phyloP scores from a whole-genome alignment of 1,284 basidiomycete genomes.

The Chiua sp. region DNA sequence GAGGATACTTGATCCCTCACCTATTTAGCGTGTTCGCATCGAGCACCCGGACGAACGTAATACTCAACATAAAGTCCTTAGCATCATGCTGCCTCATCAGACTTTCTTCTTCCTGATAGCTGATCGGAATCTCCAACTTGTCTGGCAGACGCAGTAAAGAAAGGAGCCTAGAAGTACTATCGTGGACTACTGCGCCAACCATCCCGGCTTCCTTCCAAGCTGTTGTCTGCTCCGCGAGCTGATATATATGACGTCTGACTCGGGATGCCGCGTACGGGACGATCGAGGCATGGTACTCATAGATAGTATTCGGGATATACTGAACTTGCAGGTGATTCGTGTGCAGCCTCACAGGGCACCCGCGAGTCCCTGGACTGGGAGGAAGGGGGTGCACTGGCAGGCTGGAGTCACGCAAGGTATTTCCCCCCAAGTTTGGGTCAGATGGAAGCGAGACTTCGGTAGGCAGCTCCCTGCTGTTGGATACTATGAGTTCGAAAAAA shows the following conservation, averaged over 20 bases:
- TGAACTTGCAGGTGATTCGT: slow-evolving; percentile 77
- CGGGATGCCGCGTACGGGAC: slow-evolving; percentile 52
- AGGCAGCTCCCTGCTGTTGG: too few species aligned
- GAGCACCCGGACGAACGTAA: slow-evolving; percentile 58
- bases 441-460: too few species aligned
- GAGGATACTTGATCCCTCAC: slow-evolving; percentile 35
- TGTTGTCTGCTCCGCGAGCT: slow-evolving; percentile 61
- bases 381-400: too few species aligned
- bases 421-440: too few species aligned
- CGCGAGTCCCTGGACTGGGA: slow-evolving; percentile 47
- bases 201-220: slow-evolving; percentile 61
- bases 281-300: slow-evolving; percentile 69
- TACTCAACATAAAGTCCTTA: slow-evolving; percentile 62
- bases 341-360: slow-evolving; percentile 62
- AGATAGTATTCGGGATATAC: slow-evolving; percentile 59
- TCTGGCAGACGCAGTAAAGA: slow-evolving; percentile 57
- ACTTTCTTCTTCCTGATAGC: slow-evolving; percentile 64
- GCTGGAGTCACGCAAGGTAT: too few species aligned
- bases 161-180: slow-evolving; percentile 64
- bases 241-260: slow-evolving; percentile 66
- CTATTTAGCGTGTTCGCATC: slow-evolving; percentile 56
- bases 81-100: slow-evolving; percentile 42
- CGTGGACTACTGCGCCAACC: slow-evolving; percentile 64
- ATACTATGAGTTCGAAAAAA: too few species aligned
- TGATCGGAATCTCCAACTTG: slow-evolving; percentile 57